Conservation (phyloP, 2,329 filamentous ascomycete species). For the Pseudogymnoascus sp. region DNA sequence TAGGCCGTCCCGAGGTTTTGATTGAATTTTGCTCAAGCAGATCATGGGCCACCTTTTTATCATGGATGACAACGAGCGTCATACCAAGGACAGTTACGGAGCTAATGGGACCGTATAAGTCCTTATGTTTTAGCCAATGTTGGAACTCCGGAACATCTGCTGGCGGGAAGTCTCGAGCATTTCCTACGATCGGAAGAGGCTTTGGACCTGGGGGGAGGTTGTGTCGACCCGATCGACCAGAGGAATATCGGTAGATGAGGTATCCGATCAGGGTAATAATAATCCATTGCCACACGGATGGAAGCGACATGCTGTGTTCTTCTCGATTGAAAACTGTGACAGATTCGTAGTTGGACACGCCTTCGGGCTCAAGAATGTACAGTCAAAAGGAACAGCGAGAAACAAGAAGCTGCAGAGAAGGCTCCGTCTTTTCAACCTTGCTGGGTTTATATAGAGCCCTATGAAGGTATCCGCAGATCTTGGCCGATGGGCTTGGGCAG, state of each 20-base stretch:
- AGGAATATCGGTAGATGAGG: neutral
- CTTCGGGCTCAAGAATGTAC: neutral
- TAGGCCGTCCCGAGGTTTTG: conserved; percentile 30
- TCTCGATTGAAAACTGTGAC: neutral
- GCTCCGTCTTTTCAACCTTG: neutral
- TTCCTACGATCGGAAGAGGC: conserved; percentile 41
- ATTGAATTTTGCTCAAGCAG: conserved; percentile 26
- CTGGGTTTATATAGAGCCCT: neutral
- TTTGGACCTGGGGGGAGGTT: conserved; percentile 44
- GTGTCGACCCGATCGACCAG: neutral
- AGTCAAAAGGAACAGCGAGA: neutral
- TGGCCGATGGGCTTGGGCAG: neutral
- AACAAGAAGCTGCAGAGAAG: neutral
- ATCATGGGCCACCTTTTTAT: conserved; percentile 27
- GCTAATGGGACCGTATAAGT: conserved; percentile 34
- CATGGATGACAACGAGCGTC: conserved; percentile 33
- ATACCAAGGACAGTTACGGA: conserved; percentile 32
- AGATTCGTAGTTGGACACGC: neutral
- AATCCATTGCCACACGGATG: neutral
- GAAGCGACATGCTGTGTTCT: neutral
- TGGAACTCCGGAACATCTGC: conserved; percentile 32
- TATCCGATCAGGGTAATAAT: neutral
- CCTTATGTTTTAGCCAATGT: conserved; percentile 39
- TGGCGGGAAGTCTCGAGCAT: conserved; percentile 41
- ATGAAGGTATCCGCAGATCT: neutral